Conservation (phyloP, 192 early-diverging fungal genomes). For the Coemansia aciculifera region DNA sequence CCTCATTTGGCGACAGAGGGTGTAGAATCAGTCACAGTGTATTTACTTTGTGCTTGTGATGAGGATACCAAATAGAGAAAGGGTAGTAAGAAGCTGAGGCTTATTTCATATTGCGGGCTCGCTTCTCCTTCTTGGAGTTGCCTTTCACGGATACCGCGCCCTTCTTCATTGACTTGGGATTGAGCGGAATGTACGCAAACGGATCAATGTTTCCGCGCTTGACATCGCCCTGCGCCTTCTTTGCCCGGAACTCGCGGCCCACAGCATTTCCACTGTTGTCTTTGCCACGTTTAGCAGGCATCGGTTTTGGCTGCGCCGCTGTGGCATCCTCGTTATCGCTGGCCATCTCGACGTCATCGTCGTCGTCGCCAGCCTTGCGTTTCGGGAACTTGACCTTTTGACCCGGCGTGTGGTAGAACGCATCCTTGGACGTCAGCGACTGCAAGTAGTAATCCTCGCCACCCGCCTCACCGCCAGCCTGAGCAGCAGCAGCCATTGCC, state of each 20-base stretch:
- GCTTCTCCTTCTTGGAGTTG: slow-evolving; percentile 51
- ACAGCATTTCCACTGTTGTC: slow-evolving; percentile 26
- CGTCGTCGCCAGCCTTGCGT: slow-evolving; percentile 60
- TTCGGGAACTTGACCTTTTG: slow-evolving; percentile 92
- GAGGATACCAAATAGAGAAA: background rate
- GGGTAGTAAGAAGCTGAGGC: background rate
- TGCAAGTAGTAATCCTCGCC: slow-evolving; percentile 87
- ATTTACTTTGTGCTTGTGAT: slow-evolving; percentile 3
- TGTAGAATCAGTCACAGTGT: slow-evolving; percentile 10
- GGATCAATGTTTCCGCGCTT: slow-evolving; percentile 86
- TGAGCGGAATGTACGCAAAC: slow-evolving; percentile 92
- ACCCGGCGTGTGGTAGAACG: slow-evolving; percentile 78
- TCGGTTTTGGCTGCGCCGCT: slow-evolving; percentile 36
- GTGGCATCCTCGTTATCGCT: slow-evolving; percentile 61
- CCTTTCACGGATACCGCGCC: slow-evolving; percentile 44
- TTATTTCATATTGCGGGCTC: slow-evolving; percentile 27
- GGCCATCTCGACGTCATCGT: slow-evolving; percentile 64
- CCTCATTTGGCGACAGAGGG: background rate
- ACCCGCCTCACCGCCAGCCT: slow-evolving; percentile 40
- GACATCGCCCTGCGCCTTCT: slow-evolving; percentile 91
- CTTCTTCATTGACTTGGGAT: slow-evolving; percentile 55
- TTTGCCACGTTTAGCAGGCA: slow-evolving; percentile 37
- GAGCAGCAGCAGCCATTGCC: slow-evolving; percentile 23
- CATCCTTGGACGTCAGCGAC: slow-evolving; percentile 74
- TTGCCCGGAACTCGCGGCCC: slow-evolving; percentile 75